These are phyloP conservation scores for Orbilia blumenaviensis DNA, from an alignment of 2,329 filamentous ascomycete genomes.

Conservation along the genomic window DNA sequence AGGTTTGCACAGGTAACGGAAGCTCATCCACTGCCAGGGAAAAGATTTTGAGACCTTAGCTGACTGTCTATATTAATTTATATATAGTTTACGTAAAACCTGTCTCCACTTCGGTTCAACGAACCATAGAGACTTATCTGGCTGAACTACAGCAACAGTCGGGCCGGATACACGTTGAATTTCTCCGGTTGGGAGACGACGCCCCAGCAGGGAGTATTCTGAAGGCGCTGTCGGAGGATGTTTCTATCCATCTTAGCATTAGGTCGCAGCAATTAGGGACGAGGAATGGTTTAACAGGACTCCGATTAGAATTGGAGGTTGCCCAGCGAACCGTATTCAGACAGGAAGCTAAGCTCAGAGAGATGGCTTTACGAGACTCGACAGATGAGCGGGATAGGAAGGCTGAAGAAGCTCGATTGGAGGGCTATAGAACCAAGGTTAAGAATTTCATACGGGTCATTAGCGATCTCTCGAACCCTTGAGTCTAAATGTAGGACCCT, in stretches of 20 bases:
- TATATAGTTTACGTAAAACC: constrained; percentile 6
- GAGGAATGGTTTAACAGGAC: background rate
- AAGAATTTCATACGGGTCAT: background rate
- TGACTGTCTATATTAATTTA: background rate
- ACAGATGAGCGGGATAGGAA: constrained; percentile 8
- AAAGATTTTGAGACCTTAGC: background rate
- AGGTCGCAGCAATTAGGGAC: background rate
- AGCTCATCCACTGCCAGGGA: background rate
- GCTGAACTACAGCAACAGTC: background rate
- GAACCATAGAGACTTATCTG: background rate
- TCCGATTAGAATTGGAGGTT: background rate
- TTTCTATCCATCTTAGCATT: constrained; percentile 4
- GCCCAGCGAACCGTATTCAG: constrained; percentile 7
- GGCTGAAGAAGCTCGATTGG: background rate
- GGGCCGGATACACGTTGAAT: background rate
- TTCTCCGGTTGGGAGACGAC: background rate
- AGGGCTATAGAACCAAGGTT: background rate
- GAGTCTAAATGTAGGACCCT: background rate
- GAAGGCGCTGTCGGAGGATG: background rate
- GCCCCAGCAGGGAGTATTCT: background rate
- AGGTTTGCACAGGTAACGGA: background rate
- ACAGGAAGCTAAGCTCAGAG: constrained; percentile 13
- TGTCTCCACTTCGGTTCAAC: background rate
- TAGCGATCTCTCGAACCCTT: background rate
- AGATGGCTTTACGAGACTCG: background rate